These are phyloP conservation scores for Metschnikowia cubensis DNA, from an alignment of 805 yeast species.

Conservation along the genomic window DNA sequence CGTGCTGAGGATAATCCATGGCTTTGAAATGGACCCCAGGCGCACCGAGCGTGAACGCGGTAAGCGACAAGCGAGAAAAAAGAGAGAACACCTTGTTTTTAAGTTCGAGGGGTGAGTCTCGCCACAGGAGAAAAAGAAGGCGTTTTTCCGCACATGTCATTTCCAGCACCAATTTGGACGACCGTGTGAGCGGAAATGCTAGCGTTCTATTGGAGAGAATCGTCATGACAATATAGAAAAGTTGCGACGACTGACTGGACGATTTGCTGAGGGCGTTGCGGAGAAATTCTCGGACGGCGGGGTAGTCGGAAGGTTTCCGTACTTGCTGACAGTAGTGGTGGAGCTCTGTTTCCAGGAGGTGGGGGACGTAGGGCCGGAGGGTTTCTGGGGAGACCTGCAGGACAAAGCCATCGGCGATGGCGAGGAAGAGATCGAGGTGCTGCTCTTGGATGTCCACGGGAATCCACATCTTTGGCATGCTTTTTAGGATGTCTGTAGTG, in stretches of 20 bases:
- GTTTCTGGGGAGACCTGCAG: slow-evolving; percentile 29
- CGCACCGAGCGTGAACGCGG: slow-evolving; percentile 26
- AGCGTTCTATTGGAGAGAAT: slow-evolving; percentile 28
- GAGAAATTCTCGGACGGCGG: slow-evolving; percentile 21
- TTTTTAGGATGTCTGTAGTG: too few species aligned
- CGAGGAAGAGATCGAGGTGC: slow-evolving; percentile 26
- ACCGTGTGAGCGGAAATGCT: slow-evolving; percentile 30
- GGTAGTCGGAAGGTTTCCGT: slow-evolving; percentile 28
- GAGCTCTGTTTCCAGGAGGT: slow-evolving; percentile 26
- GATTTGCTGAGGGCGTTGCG: slow-evolving; percentile 13
- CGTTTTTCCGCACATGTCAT: slow-evolving; percentile 34
- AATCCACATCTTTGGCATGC: background rate
- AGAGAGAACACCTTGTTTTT: slow-evolving; percentile 34
- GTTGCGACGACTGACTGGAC: slow-evolving; percentile 18
- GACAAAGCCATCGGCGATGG: slow-evolving; percentile 33
- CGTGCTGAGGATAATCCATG: slow-evolving; percentile 37
- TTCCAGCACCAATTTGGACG: slow-evolving; percentile 32
- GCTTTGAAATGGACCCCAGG: slow-evolving; percentile 33
- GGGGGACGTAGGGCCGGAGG: slow-evolving; percentile 23
- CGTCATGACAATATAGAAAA: slow-evolving; percentile 24
- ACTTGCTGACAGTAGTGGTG: slow-evolving; percentile 23
- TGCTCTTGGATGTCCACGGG: slow-evolving; percentile 17
- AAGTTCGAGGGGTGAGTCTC: slow-evolving; percentile 34
- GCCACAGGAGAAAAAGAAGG: slow-evolving; percentile 35
- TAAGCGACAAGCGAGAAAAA: slow-evolving; percentile 23